phyloP scores from a whole-genome alignment of 495 filamentous ascomycete species.

The Aspergillus bertholletiae region DNA sequence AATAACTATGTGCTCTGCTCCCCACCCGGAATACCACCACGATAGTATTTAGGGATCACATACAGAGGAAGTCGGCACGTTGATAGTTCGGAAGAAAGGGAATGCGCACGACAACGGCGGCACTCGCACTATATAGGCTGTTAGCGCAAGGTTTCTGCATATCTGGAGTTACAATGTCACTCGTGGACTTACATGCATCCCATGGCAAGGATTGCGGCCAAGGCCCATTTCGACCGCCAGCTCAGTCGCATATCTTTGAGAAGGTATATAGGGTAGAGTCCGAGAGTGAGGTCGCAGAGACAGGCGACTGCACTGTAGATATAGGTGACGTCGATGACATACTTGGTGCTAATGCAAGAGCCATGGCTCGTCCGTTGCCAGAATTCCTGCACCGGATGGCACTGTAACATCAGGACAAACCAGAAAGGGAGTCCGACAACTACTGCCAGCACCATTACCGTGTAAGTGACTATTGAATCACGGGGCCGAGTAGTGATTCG shows the following conservation, averaged over 20 bases:
- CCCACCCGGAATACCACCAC: not conserved
- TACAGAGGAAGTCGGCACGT: not conserved
- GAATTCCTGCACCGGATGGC: not conserved
- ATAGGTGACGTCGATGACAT: not conserved
- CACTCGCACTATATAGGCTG: not conserved
- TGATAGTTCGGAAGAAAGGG: conserved; percentile 1
- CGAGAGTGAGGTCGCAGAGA: conserved; percentile 1
- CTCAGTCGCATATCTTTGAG: not conserved
- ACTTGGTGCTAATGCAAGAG: not conserved
- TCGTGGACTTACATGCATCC: conserved; percentile 1
- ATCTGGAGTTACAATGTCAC: not conserved
- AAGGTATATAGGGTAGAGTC: conserved; percentile 3
- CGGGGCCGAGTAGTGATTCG: not conserved
- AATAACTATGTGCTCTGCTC: not conserved
- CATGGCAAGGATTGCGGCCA: not conserved
- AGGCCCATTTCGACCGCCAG: not conserved
- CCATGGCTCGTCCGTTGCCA: conserved; percentile 1
- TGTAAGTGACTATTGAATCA: not conserved
- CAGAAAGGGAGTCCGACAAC: conserved; percentile 2
- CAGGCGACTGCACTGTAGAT: conserved; percentile 1
- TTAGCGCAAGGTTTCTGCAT: not conserved
- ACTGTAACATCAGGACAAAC: conserved; percentile 1
- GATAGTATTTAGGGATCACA: not conserved
- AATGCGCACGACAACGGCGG: not conserved
- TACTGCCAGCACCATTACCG: conserved; percentile 1